Evolutionary conservation across 768 basidiomycete genomes (phyloP).

Genomic region (Suillus luteus): DNA sequence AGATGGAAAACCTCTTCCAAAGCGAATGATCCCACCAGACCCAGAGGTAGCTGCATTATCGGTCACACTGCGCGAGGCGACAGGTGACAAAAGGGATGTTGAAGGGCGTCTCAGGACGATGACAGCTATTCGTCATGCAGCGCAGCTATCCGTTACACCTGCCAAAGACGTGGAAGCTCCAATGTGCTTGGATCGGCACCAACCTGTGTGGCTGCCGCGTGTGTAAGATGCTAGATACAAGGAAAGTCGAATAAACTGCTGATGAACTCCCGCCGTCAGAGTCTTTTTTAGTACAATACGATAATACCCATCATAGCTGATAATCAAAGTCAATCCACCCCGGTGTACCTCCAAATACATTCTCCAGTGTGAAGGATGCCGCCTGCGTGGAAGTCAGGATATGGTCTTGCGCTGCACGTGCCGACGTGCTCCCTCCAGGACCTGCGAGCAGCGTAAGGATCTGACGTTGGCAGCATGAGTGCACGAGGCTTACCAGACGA

Average conservation of each 20-base stretch:
- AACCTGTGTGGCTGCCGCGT: constrained; percentile 22
- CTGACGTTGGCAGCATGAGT: not conserved
- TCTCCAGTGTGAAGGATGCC: constrained; percentile 42
- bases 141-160: constrained; percentile 43
- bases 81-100: constrained; percentile 16
- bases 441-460: constrained; percentile 33
- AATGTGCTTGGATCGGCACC: constrained; percentile 33
- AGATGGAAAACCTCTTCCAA: constrained; percentile 41
- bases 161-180: constrained; percentile 42
- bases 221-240: not conserved
- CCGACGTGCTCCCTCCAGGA: constrained; percentile 49
- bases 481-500: constrained; percentile 42
- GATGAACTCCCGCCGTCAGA: not conserved
- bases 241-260: not conserved
- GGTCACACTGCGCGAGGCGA: constrained; percentile 30
- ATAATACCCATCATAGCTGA: constrained; percentile 29
- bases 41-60: constrained; percentile 41
- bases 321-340: constrained; percentile 60
- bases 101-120: constrained; percentile 28
- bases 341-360: constrained; percentile 53
- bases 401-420: constrained; percentile 50
- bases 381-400: constrained; percentile 35
- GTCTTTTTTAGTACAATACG: not conserved
- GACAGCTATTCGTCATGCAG: constrained; percentile 49
- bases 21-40: constrained; percentile 32